Base-by-base conservation (phyloP, 2,329 filamentous ascomycete species). In the Exophiala spinifera region DNA sequence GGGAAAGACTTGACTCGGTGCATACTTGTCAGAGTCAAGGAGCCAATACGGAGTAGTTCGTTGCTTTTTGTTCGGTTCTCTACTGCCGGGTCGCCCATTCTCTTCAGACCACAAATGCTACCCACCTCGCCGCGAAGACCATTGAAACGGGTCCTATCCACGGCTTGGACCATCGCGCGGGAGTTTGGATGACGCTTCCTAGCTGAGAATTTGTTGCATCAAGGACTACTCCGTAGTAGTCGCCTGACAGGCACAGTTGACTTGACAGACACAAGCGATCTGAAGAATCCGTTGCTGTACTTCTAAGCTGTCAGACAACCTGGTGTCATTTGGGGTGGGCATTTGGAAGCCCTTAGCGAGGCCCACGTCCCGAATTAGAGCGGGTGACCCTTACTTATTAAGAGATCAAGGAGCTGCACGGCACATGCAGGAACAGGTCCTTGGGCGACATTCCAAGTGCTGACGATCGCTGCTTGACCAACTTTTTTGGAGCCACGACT, bases 341-440 rank as follows among this genome's bases (percentile, higher is more conserved):
- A 42, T 40, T 19, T 25, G 21, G 28, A 31, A 28, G 36, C 19
- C 23, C 6, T 46, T 50, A 47, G 53, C 52, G 51, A 55, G 55
- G 33, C 52, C 51, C 57, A 55, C 42, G 49, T 46, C 50, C 33
- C 43, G 43, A 20, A 37, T 37, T 43, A 46, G 31, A 51, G 46
- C 19, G 42, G n/a, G 42, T 20, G 19, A 25, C 46, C 13, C 43
- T 36, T 48, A 37, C 49, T 34, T 46, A 47, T 34, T 46, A 47
- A 49, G 47, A 53, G 46, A 48, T 50, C 52, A 59, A 42, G 49
- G 53, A 60, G 53, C 53, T 56, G 54, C 57, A 50, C 46, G 49
- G 45, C 36, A 51, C 33, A 55, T 55, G 57, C 57, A 60, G 57
- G 57, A 60, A 60, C 57, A 53, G 25, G 42, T 55, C 37, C 46